Base-by-base conservation (phyloP, 495 filamentous ascomycete species). In the Clavariopsis aquatica region DNA sequence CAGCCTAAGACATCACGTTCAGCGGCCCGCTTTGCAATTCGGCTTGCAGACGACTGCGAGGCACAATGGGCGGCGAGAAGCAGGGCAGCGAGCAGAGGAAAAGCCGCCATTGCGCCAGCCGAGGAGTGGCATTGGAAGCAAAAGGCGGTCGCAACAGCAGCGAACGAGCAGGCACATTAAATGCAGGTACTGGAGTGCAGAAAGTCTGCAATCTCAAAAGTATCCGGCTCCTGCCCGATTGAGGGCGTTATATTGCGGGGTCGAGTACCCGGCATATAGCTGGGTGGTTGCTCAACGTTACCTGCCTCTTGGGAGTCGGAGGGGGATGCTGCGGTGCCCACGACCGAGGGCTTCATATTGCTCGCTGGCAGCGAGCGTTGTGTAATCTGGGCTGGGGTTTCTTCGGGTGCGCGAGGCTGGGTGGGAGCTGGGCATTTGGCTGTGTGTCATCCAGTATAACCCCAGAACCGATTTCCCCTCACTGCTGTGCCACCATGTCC, bases 1-100 rank as follows among this genome's bases (percentile, higher is more conserved):
- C 68, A 76, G 0, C 57, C 19, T 10, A 67, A 24, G 24, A 62
- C 56, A 64, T 71, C 57, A 41, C 38, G 54, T 13, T 57, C 26
- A 23, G 27, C 34, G 8, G 36, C 61, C 6, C 62, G 57, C 38
- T 56, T 59, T 15, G 19, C 38, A 51, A 15, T 1, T 51, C 55
- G 20, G 12, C 4, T 22, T 19, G 60, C 60, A 13, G 15, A 10
- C n/a, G 53, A 62, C 23, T 9, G 38, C 7, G 28, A n/a, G 4
- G 22, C 15, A 17, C 6, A 20, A 26, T 57, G 20, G 20, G 41
- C 59, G 17, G 52, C 29, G n/a, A 66, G 20, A 20, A 60, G 29
- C 4, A 47, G 3, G 26, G 31, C 3, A n/a, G 29, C 38, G 24
- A 38, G 2, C 29, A 51, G 23, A 7, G 8, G 13, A 22, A 36